Percentiles rank a stretch among this genome's conserved stretches.
These are phyloP conservation scores for Tylopilus plumbeoviolaceoides DNA, from an alignment of 768 basidiomycete genomes.

Conservation along the genomic window DNA sequence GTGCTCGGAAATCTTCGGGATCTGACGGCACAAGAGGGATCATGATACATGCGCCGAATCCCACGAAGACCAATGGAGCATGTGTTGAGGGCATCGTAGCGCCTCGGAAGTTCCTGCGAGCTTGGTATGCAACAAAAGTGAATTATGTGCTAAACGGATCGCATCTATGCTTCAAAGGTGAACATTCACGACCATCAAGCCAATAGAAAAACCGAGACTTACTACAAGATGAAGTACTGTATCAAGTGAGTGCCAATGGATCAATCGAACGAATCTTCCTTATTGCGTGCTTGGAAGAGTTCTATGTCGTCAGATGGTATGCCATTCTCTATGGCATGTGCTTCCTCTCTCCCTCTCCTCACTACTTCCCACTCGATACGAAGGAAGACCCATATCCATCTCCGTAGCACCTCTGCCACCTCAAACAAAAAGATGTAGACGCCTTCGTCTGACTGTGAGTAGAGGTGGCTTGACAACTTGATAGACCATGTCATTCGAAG, in stretches of 20 bases:
- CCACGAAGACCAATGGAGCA: neutral
- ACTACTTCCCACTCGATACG: conserved; percentile 96
- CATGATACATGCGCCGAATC: neutral
- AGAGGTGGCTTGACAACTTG: conserved; percentile 84
- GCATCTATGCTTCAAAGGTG: conserved; percentile 8
- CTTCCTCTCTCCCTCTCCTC: conserved; percentile 40
- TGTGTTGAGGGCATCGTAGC: neutral
- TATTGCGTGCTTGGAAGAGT: conserved; percentile 10
- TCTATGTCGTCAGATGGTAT: conserved; percentile 10
- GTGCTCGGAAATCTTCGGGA: conserved; percentile 12
- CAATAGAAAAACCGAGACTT: conserved; percentile 3
- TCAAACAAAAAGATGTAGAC: conserved; percentile 87
- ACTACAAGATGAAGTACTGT: conserved; percentile 11
- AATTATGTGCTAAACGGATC: neutral
- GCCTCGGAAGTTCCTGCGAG: neutral
- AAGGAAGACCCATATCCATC: conserved; percentile 99
- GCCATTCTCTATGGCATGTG: conserved; percentile 1
- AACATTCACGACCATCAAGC: conserved; percentile 1
- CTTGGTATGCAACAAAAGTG: neutral
- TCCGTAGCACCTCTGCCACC: conserved; percentile 78
- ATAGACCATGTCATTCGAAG: conserved; percentile 93
- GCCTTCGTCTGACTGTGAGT: conserved; percentile 74
- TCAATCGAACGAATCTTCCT: conserved; percentile 19
- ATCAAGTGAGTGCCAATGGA: neutral
- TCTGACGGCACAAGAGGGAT: neutral